Base-by-base conservation (phyloP, 1,139 yeast genomes). In the Candida anutae region DNA sequence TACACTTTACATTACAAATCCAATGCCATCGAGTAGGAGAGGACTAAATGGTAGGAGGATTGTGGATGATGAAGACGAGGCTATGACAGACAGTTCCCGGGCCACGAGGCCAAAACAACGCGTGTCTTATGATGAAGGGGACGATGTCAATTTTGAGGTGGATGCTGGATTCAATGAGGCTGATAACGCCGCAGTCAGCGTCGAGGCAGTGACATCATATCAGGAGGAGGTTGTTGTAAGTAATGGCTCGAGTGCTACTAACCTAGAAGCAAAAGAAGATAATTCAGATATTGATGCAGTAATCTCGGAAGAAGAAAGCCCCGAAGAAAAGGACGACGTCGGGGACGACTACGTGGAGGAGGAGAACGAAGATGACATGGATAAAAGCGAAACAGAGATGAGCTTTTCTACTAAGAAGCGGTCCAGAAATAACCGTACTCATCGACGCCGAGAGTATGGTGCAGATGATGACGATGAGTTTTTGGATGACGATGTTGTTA, bases 311-410 rank as follows among this genome's bases (percentile, higher is more conserved):
- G 10, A 5, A 5, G 42, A 20, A 31, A 27, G 22, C 14, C 33
- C 37, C n/a, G 39, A 25, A 22, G 21, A 26, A 16, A 23, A 26
- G 9, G 18, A 11, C 4, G 25, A 16, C 12, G 22, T 33, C 15
- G 50, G 42, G 12, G 48, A 36, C 9, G 48, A 45, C 8, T 39
- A 41, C 24, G 40, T 39, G 5, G 50, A 43, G n/a, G 40, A 38
- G 5, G 50, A 43, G n/a, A 61, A 51, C 6, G 63, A 53, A 3
- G 63, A 54, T 4, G 19, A 17, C 8, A 17, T 52, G 17, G 36
- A 24, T n/a, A 23, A 15, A 16, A 30, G 20, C 12, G 19, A 17
- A 17, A 17, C 53, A 20, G 36, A 24, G 11, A 23, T 16, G 15
- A 30, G 20, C 12, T 28, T 29, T 11, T 8, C 22, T 21, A 19